Evolutionary conservation across 257 asterid species (phyloP).

Genomic region (Orobanche coerulescens): DNA sequence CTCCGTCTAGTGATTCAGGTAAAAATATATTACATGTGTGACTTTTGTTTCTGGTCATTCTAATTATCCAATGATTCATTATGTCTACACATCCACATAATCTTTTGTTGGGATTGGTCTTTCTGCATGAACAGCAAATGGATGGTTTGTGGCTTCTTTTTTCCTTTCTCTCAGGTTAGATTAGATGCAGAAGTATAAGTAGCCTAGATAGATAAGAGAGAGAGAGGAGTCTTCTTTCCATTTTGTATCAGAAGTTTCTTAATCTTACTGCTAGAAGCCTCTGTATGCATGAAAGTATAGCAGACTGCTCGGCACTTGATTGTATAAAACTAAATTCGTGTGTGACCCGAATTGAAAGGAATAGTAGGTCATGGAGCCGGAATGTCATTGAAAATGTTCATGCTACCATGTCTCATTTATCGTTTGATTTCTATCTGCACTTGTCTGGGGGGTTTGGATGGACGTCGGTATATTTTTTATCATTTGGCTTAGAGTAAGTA

Average conservation of each 20-base stretch:
- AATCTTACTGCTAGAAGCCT: neutral
- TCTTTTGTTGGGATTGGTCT: neutral
- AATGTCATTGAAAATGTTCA: neutral
- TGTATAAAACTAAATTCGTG: neutral
- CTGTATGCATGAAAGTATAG: neutral
- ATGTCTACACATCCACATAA: neutral
- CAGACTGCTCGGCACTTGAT: neutral
- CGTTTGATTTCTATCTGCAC: neutral
- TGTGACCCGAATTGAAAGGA: neutral
- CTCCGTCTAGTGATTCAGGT: constrained; percentile 51
- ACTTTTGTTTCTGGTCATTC: neutral
- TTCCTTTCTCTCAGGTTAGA: neutral
- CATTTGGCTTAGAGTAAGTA: no score
- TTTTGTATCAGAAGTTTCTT: neutral
- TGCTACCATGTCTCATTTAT: neutral
- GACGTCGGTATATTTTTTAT: neutral
- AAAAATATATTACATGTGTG: constrained; percentile 16
- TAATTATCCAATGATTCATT: neutral
- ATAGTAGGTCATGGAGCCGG: neutral
- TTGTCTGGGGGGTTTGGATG: neutral
- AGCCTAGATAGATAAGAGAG: neutral
- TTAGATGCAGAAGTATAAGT: neutral
- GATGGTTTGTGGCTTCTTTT: neutral
- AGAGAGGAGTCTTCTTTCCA: neutral
- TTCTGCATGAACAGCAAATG: neutral